Evolutionary conservation across 73 alveolate genomes (phyloP).

Genomic region (Tetrahymena borealis): DNA sequence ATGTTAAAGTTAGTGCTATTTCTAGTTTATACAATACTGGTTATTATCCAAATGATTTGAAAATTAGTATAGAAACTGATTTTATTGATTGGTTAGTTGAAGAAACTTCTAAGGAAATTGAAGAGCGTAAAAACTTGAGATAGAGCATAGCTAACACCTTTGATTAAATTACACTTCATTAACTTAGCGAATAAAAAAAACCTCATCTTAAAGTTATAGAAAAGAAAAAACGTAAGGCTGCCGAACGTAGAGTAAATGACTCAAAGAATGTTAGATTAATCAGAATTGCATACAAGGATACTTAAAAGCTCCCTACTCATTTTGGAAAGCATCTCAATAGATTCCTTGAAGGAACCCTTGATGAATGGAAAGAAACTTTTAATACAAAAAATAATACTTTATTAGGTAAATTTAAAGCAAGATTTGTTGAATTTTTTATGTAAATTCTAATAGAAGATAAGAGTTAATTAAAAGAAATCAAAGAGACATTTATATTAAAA

Average conservation of each 20-base stretch:
- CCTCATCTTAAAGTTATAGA: neutral
- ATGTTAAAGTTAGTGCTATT: constrained; percentile 35
- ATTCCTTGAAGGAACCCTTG: constrained; percentile 30
- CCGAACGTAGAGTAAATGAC: constrained; percentile 17
- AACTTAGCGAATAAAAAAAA: constrained; percentile 3
- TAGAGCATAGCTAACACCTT: neutral
- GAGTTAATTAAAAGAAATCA: too few species aligned
- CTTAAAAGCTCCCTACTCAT: neutral
- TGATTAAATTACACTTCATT: neutral
- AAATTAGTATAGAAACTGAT: constrained; percentile 50
- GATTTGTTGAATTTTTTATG: too few species aligned
- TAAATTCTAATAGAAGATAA: too few species aligned
- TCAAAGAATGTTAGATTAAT: constrained; percentile 12
- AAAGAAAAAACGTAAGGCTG: constrained; percentile 21
- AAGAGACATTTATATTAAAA: too few species aligned
- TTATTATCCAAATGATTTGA: constrained; percentile 55
- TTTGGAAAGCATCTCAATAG: neutral
- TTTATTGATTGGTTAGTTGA: constrained; percentile 66
- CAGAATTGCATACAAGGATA: constrained; percentile 5
- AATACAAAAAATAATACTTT: constrained; percentile 20
- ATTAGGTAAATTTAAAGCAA: neutral
- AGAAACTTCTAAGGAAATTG: constrained; percentile 48
- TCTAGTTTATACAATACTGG: constrained; percentile 44
- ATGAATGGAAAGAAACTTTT: constrained; percentile 28
- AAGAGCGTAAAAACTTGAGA: constrained; percentile 14